Conservation (phyloP, 495 filamentous ascomycete species). For the Penicillium pulvis region DNA sequence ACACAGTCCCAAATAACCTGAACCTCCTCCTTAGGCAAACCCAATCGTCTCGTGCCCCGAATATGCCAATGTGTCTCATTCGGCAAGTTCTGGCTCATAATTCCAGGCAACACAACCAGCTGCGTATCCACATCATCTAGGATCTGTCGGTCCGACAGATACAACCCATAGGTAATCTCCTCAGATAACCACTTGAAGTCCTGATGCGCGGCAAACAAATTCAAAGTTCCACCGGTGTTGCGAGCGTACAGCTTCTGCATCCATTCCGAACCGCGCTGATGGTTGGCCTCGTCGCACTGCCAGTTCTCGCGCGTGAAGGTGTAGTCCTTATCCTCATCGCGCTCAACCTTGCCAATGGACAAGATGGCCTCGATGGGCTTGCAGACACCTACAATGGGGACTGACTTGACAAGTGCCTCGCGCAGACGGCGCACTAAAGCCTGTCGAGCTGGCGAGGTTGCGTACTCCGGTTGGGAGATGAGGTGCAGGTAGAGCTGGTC, state of each 20-base stretch:
- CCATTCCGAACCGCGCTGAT: conserved; percentile 46
- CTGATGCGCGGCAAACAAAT: conserved; percentile 50
- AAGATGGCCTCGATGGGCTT: conserved; percentile 55
- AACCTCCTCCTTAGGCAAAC: conserved; percentile 52
- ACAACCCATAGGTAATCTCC: conserved; percentile 60
- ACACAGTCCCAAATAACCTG: conserved; percentile 46
- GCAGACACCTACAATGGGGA: conserved; percentile 55
- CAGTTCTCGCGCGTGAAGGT: conserved; percentile 45
- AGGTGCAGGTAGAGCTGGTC: conserved; percentile 55
- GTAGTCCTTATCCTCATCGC: conserved; percentile 54
- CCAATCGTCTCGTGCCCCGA: conserved; percentile 53
- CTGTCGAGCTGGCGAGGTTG: conserved; percentile 40
- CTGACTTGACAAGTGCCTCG: conserved; percentile 53
- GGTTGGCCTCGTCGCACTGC: conserved; percentile 49
- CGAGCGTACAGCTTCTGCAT: conserved; percentile 44
- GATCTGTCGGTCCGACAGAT: conserved; percentile 55
- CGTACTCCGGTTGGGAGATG: conserved; percentile 40
- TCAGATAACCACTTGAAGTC: conserved; percentile 47
- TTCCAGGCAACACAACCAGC: conserved; percentile 54
- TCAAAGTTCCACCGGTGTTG: conserved; percentile 40
- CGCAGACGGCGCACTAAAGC: conserved; percentile 52
- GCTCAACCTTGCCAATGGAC: conserved; percentile 48
- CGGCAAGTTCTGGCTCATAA: conserved; percentile 61
- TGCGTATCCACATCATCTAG: conserved; percentile 57
- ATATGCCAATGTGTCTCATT: conserved; percentile 60